Evolutionary conservation across 2,329 filamentous ascomycete species (phyloP), one percentile per base, ranked within the genome.

Genomic region (Talaromyces pinophilus): DNA sequence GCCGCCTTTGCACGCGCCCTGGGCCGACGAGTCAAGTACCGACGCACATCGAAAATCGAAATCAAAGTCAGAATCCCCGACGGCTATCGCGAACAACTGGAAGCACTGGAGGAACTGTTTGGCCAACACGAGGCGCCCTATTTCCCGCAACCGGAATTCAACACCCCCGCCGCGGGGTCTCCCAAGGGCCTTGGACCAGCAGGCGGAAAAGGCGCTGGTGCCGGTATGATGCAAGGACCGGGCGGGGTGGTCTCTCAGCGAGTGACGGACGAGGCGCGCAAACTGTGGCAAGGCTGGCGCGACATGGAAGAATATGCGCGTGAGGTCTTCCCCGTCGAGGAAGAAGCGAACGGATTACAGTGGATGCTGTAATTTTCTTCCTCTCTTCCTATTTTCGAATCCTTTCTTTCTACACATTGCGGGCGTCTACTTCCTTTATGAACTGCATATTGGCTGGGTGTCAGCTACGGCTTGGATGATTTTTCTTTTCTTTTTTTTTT

Each of bases 251-350:
- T 80, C 80, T 92, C 65, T 87, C 88, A 75, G 80, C 87, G 85
- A 70, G 91, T 91, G 70, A 92, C 93, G 0, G 84, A 86, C 8
- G 88, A 92, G 71, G 92, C 93, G 0, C 82, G 94, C 68, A 86
- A 90, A 71, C 82, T 99, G 28, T 98, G 95, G 95, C 92, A 96
- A 75, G 95, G 93, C 3, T 92, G 92, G 71, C 86, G 95, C 64
- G 91, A 92, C 35, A 86, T 98, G 71, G 93, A 97, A 76, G 95
- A 98, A 79, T 99, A 98, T 77, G 94, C 94, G 1, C 86, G 91
- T 59, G 95, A 98, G 77, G 93, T 96, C 33, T 98, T 98, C 73
- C 92, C 92, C 0, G 85, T 97, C 13, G 95, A 99, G 78, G 95
- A 99, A 80, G 90, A 93, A 72, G 92, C 93, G 38, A 98, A 98